These are phyloP conservation scores for Mortierella claussenii DNA, from an alignment of 192 early-diverging fungal species.

Conservation along the genomic window DNA sequence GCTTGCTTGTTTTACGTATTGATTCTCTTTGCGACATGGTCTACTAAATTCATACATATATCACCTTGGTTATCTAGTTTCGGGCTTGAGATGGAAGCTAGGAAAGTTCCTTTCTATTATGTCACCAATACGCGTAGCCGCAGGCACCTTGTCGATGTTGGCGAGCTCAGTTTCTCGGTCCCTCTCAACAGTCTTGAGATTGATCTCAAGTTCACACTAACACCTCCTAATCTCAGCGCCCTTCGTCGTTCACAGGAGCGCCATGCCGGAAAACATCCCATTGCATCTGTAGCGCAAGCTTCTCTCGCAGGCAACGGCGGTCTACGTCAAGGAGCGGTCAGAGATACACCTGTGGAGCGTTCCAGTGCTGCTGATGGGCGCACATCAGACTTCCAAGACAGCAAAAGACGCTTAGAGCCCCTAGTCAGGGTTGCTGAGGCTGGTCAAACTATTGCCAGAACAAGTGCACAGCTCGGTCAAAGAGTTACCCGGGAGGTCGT, in stretches of 20 bases:
- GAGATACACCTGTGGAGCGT: too few relatives aligned
- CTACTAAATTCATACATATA: not conserved
- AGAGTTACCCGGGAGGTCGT: not conserved
- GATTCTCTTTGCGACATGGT: not conserved
- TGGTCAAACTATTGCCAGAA: conserved; percentile 4
- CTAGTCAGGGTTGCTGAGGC: not conserved
- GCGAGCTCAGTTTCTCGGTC: conserved; percentile 15
- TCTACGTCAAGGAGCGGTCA: too few relatives aligned
- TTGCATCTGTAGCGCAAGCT: too few relatives aligned
- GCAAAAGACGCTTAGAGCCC: not conserved
- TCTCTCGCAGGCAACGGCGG: too few relatives aligned
- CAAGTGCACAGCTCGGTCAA: not conserved
- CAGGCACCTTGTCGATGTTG: conserved; percentile 15
- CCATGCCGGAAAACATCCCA: too few relatives aligned
- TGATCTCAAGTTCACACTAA: conserved; percentile 13
- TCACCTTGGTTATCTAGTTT: conserved; percentile 5
- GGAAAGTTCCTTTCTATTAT: conserved; percentile 8
- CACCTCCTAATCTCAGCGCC: not conserved
- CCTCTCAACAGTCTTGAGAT: conserved; percentile 33
- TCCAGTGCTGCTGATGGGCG: not conserved
- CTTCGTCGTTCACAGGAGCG: not conserved
- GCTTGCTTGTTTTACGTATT: not conserved
- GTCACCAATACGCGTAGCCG: not conserved
- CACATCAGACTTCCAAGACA: not conserved
- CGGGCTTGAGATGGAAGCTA: conserved; percentile 17